Conservation (phyloP, 2,329 filamentous ascomycete species). For the Cryphonectria carpinicola region DNA sequence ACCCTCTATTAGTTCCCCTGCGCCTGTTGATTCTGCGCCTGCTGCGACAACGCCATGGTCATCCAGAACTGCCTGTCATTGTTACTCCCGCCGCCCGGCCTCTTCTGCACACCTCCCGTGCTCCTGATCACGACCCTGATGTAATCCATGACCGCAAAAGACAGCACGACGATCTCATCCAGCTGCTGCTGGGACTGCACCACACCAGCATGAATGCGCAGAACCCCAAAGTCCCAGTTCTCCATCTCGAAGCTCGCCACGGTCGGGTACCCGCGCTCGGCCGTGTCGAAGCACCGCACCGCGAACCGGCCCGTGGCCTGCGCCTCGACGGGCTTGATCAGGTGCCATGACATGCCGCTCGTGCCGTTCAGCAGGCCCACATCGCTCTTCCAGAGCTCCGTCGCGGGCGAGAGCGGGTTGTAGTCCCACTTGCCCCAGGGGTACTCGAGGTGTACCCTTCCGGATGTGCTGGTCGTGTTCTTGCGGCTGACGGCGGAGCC, state of each 20-base stretch:
- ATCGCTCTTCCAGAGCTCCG: slow-evolving; percentile 13
- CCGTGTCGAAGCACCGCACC: slow-evolving; percentile 11
- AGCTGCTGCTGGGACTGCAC: slow-evolving; percentile 9
- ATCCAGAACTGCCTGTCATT: slow-evolving; percentile 9
- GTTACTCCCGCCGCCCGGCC: not conserved
- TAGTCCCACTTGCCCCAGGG: slow-evolving; percentile 15
- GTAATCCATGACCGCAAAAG: slow-evolving; percentile 9
- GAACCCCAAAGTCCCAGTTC: slow-evolving; percentile 1
- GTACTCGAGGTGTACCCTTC: slow-evolving; percentile 10
- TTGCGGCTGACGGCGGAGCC: slow-evolving; percentile 6
- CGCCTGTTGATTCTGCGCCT: slow-evolving; percentile 12
- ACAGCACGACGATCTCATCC: slow-evolving; percentile 9
- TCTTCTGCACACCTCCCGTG: slow-evolving; percentile 4
- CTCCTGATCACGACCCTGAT: slow-evolving; percentile 1
- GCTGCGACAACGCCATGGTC: not conserved
- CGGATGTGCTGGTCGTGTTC: not conserved
- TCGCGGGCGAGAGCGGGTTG: slow-evolving; percentile 11
- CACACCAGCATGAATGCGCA: not conserved
- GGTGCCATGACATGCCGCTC: slow-evolving; percentile 6
- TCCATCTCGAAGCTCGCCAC: slow-evolving; percentile 14
- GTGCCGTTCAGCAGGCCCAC: not conserved
- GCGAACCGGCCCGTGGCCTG: slow-evolving; percentile 11
- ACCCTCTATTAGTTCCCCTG: not conserved
- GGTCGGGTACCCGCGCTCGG: slow-evolving; percentile 8
- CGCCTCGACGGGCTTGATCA: slow-evolving; percentile 4